A percentile compares a stretch with the other conserved stretches of the same genome.
phyloP scores from a whole-genome alignment of 371 early-diverging fungal genomes.

The Aphelidium insulamus region DNA sequence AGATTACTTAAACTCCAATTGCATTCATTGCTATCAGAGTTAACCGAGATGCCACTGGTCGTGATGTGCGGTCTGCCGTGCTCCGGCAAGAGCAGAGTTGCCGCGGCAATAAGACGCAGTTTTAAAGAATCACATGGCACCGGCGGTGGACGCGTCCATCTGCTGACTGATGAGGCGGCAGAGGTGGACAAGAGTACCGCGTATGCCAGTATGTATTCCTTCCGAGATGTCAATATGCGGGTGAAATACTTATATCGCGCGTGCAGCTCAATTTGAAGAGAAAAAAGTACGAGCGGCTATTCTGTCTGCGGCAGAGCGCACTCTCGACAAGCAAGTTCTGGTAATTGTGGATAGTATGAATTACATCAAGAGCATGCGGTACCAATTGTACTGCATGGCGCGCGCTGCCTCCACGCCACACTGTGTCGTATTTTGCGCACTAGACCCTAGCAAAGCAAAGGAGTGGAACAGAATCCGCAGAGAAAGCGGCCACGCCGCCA shows the following conservation, averaged over 20 bases:
- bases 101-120: no score
- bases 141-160: no score
- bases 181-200: not conserved
- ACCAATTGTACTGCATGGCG: slow-evolving; percentile 82
- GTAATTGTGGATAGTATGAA: slow-evolving; percentile 83
- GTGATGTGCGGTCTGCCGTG: no score
- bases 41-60: no score
- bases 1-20: no score
- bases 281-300: slow-evolving; percentile 76
- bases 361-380: slow-evolving; percentile 93
- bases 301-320: slow-evolving; percentile 72
- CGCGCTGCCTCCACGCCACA: slow-evolving; percentile 69
- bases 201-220: not conserved
- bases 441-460: not conserved
- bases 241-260: not conserved
- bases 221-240: not conserved
- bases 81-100: no score
- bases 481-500: no score
- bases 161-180: no score
- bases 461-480: no score
- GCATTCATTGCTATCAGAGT: no score
- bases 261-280: slow-evolving; percentile 30
- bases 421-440: slow-evolving; percentile 33
- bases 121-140: no score
- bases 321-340: slow-evolving; percentile 48